Evolutionary conservation across 78 protist genomes (phyloP).

Genomic region (Dictyostelium capitatum): DNA sequence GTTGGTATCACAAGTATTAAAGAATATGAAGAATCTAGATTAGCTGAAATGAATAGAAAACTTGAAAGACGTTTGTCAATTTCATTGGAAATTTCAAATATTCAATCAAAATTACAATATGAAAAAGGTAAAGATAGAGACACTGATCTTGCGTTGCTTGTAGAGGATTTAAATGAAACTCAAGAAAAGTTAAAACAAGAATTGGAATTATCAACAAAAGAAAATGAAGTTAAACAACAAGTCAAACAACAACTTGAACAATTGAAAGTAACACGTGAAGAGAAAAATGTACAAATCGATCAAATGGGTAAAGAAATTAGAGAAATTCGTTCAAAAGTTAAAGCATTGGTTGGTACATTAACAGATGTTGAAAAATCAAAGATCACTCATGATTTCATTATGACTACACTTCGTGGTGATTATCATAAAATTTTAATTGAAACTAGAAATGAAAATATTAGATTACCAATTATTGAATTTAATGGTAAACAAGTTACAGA

Average conservation of each 20-base stretch:
- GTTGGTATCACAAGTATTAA: slow-evolving; percentile 85
- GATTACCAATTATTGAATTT: slow-evolving; percentile 16
- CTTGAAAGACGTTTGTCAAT: slow-evolving; percentile 36
- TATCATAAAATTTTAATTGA: slow-evolving; percentile 29
- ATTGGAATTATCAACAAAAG: not conserved
- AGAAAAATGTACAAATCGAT: slow-evolving; percentile 13
- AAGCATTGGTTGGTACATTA: not conserved
- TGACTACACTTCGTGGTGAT: not conserved
- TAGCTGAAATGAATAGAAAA: slow-evolving; percentile 14
- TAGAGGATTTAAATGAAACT: slow-evolving; percentile 1
- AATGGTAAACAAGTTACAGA: not conserved
- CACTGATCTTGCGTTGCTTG: not conserved
- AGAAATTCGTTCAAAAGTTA: slow-evolving; percentile 3
- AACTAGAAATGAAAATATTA: slow-evolving; percentile 53
- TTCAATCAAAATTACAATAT: slow-evolving; percentile 41
- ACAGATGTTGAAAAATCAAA: not conserved
- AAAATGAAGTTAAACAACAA: not conserved
- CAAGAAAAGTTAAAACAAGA: not conserved
- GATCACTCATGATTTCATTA: not conserved
- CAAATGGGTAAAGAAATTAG: slow-evolving; percentile 28
- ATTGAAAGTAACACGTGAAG: not conserved
- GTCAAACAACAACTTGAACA: not conserved
- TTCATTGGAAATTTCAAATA: not conserved
- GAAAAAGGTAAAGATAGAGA: slow-evolving; percentile 21
- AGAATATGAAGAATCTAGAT: slow-evolving; percentile 85